Base-by-base conservation (phyloP, 805 yeast genomes). In the Isabelozyma heimii region DNA sequence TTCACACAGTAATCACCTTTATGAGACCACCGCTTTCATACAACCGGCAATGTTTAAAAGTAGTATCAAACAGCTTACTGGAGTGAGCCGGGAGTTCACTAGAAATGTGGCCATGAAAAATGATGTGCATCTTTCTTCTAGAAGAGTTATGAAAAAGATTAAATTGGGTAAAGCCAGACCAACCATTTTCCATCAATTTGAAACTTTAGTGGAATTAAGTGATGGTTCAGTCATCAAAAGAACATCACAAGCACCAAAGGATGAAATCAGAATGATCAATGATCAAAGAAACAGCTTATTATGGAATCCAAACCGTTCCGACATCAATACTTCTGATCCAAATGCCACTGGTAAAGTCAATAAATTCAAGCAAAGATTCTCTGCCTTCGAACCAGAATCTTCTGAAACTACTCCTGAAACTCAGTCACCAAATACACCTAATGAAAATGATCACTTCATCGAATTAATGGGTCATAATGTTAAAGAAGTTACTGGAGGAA, bases 161-260 rank as follows among this genome's bases (percentile, higher is more conserved):
- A 68, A 73, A 51, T 69, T 85, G 48, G 97, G 97, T 48, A 87
- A 87, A 65, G 91, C 97, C 14, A 82, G 97, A 69, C 97, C 98
- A 1, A 91, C 97, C 33, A 87, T 94, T 39, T 91, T 89, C 69
- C 81, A 92, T 71, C 89, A 89, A 66, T 94, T 94, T 65, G 91
- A 92, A 54, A 87, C 91, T 30, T 69, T 79, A 37, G 91, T 94
- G n/a, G 96, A 92, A 69, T 77, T 91, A 50, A 86, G 95, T 55
- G 99, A 94, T 65, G 99, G 99, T 1, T 87, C 97, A 28, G 96
- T 96, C 1, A 76, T 91, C 33, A 75, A 73, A 35, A 81, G 99
- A 69, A 80, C 88, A 59, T 83, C 97, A 0, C 96, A 88, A 55
- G 89, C 83, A 51, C 99, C 99, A 9, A 87, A 89, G 59, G 85